A percentile compares a stretch with the other conserved stretches of the same genome.
phyloP scores from a whole-genome alignment of 2,329 filamentous ascomycete species.

The Stylonectria norvegica region DNA sequence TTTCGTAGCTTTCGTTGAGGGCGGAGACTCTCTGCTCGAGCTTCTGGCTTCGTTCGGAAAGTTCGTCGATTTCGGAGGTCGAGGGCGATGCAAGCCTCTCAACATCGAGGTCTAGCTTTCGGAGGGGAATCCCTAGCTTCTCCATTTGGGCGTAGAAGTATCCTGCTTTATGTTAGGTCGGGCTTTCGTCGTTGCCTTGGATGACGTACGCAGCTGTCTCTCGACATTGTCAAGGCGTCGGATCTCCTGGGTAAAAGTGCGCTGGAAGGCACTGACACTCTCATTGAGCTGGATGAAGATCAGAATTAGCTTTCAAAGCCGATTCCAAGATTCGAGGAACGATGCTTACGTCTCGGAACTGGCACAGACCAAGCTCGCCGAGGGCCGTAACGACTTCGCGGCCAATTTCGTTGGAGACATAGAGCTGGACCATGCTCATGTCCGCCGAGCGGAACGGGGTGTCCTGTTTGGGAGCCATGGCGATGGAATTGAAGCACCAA shows the following conservation, averaged over 20 bases:
- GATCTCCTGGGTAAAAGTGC: constrained; percentile 97
- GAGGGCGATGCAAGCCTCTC: constrained; percentile 83
- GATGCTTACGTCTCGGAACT: constrained; percentile 86
- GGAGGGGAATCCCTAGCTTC: constrained; percentile 79
- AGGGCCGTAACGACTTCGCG: constrained; percentile 95
- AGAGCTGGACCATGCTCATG: constrained; percentile 99
- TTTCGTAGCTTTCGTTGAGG: constrained; percentile 97
- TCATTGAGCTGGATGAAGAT: constrained; percentile 70
- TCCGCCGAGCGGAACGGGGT: constrained; percentile 99
- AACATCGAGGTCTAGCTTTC: constrained; percentile 86
- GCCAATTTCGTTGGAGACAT: constrained; percentile 98
- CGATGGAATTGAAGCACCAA: constrained; percentile 30
- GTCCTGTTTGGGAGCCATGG: constrained; percentile 69
- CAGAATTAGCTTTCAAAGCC: constrained; percentile 15
- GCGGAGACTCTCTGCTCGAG: constrained; percentile 88
- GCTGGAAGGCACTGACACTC: constrained; percentile 89
- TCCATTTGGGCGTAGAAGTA: constrained; percentile 97
- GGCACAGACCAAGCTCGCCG: constrained; percentile 91
- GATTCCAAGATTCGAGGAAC: constrained; percentile 14
- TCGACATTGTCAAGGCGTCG: constrained; percentile 97
- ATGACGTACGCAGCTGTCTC: constrained; percentile 81
- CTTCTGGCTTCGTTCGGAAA: constrained; percentile 86
- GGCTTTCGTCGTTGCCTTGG: constrained; percentile 11
- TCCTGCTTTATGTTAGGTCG: constrained; percentile 49
- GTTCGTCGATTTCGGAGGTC: constrained; percentile 92